Conservation (phyloP, 2,329 filamentous ascomycete species). For the Setomelanomma holmii region DNA sequence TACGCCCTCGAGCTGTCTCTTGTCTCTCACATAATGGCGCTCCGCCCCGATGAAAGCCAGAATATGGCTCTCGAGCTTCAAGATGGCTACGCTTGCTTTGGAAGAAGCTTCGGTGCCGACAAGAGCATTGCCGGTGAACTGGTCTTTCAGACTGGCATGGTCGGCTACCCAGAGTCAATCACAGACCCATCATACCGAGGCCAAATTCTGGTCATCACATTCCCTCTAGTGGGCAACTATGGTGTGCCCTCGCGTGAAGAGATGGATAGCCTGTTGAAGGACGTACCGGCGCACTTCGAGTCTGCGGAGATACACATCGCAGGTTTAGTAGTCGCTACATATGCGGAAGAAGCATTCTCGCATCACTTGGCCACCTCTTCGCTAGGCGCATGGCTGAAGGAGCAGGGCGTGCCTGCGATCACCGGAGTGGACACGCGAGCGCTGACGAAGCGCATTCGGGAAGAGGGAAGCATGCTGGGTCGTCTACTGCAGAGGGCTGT, state of each 20-base stretch:
- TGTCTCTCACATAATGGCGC: constrained; percentile 39
- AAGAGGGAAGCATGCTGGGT: constrained; percentile 96
- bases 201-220: constrained; percentile 96
- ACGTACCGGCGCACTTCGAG: constrained; percentile 92
- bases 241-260: constrained; percentile 89
- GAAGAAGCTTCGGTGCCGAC: constrained; percentile 93
- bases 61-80: constrained; percentile 89
- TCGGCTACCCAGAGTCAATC: constrained; percentile 94
- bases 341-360: constrained; percentile 93
- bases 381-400: constrained; percentile 92
- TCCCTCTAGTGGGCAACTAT: constrained; percentile 96
- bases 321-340: constrained; percentile 87
- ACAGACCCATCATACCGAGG: constrained; percentile 88
- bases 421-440: constrained; percentile 94
- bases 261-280: constrained; percentile 82
- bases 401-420: constrained; percentile 91
- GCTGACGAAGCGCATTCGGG: constrained; percentile 90
- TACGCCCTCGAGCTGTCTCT: constrained; percentile 45
- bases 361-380: constrained; percentile 92
- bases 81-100: constrained; percentile 89
- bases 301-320: constrained; percentile 91
- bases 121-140: constrained; percentile 96
- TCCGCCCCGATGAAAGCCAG: constrained; percentile 52
- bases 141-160: constrained; percentile 99
- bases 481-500: constrained; percentile 79